Base-by-base conservation (phyloP, 345 rosid species). In the Salix arbutifolia region DNA sequence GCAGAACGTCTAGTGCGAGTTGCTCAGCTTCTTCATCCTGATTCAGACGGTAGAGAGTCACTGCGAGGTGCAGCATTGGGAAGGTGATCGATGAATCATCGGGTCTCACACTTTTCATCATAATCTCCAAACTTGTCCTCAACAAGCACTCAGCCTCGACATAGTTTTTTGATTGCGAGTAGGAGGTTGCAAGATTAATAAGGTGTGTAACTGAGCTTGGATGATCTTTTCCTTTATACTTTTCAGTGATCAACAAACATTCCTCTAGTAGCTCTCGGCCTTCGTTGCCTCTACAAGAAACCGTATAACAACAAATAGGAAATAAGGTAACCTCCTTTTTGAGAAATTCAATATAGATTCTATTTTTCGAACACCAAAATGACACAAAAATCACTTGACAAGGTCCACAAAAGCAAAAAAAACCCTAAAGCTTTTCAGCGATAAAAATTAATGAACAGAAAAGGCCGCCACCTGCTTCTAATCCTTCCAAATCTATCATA, bases 201-300 rank as follows among this genome's bases (percentile, higher is more conserved):
- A 92, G 92, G 84, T 92, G 97, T 52, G 86, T 77, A 73, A 89
- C 92, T 72, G 82, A 84, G 83, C 89, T 85, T 18, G 97, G 94
- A 81, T 92, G 89, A 11, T 86, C 87, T 75, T 86, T 88, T 75
- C 97, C 98, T 74, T 83, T 87, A 53, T n/a, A 82, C 62, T 85
- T 85, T 85, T 94, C 97, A 25, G 87, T 77, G 73, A 88, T 85
- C 76, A 88, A 71, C 86, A 94, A 83, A 87, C 97, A 90, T 80
- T 94, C 95, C 89, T 92, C 97, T 78, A 92, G 78, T 61, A 91
- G 83, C 83, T 86, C 89, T 64, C 92, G 88, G 21, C 98, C 98
- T 87, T 94, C 98, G 21, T 87, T 81, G 76, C 89, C 91, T 85
- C 98, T 94, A 71, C 17, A 73, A 23, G 38, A 38, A 82, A 23